phyloP scores from a whole-genome alignment of 306 rosid species.

The Fragaria ananassa region DNA sequence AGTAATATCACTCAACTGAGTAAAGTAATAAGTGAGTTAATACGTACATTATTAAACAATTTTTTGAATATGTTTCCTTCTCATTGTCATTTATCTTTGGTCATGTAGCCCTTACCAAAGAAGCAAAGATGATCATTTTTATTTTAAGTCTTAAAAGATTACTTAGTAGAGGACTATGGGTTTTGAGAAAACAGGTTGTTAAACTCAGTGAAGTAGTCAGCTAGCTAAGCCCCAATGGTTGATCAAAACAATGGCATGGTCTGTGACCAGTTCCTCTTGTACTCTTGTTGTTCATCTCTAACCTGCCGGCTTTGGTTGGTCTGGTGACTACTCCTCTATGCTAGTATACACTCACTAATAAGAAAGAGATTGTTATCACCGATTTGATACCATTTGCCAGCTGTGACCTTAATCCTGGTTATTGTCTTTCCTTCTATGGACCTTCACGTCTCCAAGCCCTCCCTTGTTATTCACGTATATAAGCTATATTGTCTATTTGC shows the following conservation, averaged over 20 bases:
- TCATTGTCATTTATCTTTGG: background rate
- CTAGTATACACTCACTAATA: background rate
- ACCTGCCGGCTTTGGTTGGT: constrained; percentile 18
- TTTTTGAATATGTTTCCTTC: background rate
- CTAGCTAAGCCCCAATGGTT: background rate
- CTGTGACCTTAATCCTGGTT: background rate
- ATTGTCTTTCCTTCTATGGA: constrained; percentile 22
- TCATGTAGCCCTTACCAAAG: background rate
- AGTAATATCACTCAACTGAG: background rate
- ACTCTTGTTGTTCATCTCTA: background rate
- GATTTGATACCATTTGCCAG: constrained; percentile 6
- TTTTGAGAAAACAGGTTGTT: background rate
- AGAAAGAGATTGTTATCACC: constrained; percentile 10
- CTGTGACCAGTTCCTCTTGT: background rate
- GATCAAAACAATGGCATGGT: constrained; percentile 25
- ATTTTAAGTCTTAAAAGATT: background rate
- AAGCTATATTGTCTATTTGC: constrained; percentile 3
- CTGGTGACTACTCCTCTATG: background rate
- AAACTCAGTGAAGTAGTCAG: background rate
- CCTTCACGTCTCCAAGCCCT: constrained; percentile 5
- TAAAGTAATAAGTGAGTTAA: background rate
- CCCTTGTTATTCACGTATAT: constrained; percentile 7
- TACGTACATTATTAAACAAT: background rate
- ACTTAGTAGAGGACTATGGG: background rate
- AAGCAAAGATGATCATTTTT: background rate